Conservation (phyloP, 345 rosid genomes). For the Abelmoschus esculentus region DNA sequence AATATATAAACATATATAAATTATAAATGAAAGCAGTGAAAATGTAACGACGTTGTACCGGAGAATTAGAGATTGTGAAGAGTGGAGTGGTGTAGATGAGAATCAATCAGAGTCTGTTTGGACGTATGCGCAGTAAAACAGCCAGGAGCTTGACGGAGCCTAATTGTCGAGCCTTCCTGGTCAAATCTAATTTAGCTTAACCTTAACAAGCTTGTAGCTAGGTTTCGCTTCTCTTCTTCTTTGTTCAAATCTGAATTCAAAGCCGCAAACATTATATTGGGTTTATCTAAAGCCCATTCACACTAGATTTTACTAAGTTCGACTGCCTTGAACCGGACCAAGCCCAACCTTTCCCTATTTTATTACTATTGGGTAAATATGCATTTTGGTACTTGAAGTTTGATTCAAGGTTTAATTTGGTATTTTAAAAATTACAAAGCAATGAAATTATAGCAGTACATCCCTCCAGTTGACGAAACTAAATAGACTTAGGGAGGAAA, state of each 20-base stretch:
- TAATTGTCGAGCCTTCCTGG: not conserved
- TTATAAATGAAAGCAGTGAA: not conserved
- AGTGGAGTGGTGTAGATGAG: too few relatives aligned
- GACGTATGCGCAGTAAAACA: not conserved
- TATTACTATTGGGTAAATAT: too few relatives aligned
- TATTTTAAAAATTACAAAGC: too few relatives aligned
- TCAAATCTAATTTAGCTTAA: not conserved
- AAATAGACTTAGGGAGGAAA: too few relatives aligned
- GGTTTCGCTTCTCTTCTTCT: not conserved
- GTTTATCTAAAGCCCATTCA: not conserved
- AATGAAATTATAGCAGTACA: too few relatives aligned
- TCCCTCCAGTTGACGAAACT: too few relatives aligned
- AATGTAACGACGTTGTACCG: slow-evolving; percentile 23
- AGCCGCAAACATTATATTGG: not conserved
- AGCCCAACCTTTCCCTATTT: not conserved
- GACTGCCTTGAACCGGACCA: not conserved
- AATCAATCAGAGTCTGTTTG: not conserved
- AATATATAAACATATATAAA: not conserved
- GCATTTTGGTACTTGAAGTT: too few relatives aligned
- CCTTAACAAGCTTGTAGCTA: not conserved
- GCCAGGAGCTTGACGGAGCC: too few relatives aligned
- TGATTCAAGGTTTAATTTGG: too few relatives aligned
- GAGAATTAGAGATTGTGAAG: not conserved
- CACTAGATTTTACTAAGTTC: not conserved
- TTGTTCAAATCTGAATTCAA: not conserved